Evolutionary conservation across 768 basidiomycete genomes (phyloP).

Genomic region (Rhizopogon vinicolor): DNA sequence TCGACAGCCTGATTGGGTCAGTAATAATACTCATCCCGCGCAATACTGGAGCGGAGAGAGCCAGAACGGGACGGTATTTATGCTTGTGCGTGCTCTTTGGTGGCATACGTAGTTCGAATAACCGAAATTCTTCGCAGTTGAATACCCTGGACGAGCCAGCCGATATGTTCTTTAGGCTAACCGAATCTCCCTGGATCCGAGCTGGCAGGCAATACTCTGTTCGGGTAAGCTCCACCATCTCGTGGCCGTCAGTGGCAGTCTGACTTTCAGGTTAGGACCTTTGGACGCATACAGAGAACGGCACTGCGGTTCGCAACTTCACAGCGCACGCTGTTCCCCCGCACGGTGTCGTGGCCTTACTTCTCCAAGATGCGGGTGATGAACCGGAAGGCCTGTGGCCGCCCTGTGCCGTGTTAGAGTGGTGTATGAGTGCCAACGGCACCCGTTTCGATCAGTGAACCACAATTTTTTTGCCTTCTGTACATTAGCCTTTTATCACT

Average conservation of each 20-base stretch:
- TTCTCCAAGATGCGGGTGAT: constrained; percentile 62
- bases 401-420: constrained; percentile 49
- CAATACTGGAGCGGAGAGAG: constrained; percentile 69
- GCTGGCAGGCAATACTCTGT: constrained; percentile 64
- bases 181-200: constrained; percentile 68
- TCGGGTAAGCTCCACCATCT: constrained; percentile 37
- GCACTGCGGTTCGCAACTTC: constrained; percentile 58
- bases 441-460: constrained; percentile 28
- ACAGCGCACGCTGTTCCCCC: constrained; percentile 50
- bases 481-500: not conserved
- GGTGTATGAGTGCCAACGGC: constrained; percentile 60
- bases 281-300: constrained; percentile 70
- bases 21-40: constrained; percentile 49
- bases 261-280: constrained; percentile 44
- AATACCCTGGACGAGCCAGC: constrained; percentile 55
- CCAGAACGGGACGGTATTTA: constrained; percentile 60
- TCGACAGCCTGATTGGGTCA: constrained; percentile 31
- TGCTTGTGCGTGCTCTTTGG: constrained; percentile 45
- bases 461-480: not conserved
- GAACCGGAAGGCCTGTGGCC: constrained; percentile 58
- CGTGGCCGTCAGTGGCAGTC: not conserved
- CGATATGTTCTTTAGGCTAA: constrained; percentile 57
- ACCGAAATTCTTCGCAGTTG: constrained; percentile 33
- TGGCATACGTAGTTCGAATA: not conserved
- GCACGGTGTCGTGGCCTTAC: constrained; percentile 65